Percentiles rank a stretch among this genome's conserved stretches.
Conservation (phyloP, 2,329 filamentous ascomycete species). For the Zasmidium angulare region DNA sequence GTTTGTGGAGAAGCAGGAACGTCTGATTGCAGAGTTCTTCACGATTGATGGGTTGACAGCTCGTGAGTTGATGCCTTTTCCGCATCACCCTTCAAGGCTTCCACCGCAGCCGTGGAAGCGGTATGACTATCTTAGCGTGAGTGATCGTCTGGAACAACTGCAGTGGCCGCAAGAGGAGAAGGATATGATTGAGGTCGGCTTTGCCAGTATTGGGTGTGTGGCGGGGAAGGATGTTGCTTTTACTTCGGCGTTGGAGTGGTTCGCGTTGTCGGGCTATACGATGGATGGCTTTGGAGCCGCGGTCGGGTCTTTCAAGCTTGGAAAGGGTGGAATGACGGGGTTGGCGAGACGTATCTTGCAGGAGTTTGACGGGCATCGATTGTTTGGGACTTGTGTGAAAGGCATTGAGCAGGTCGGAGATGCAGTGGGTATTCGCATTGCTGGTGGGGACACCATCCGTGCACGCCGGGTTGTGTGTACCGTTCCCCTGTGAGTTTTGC, state of each 20-base stretch:
- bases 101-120: slow-evolving; percentile 29
- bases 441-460: neutral
- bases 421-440: neutral
- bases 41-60: slow-evolving; percentile 33
- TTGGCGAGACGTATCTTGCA: neutral
- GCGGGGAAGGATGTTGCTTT: slow-evolving; percentile 26
- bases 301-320: slow-evolving; percentile 28
- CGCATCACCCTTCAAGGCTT: slow-evolving; percentile 34
- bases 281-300: slow-evolving; percentile 25
- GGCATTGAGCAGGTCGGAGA: neutral
- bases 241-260: slow-evolving; percentile 33
- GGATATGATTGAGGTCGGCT: slow-evolving; percentile 25
- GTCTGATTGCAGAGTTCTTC: slow-evolving; percentile 32
- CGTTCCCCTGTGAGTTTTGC: slow-evolving; percentile 16
- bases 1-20: slow-evolving; percentile 1
- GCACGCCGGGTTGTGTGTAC: slow-evolving; percentile 22
- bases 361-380: slow-evolving; percentile 2
- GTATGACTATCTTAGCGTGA: slow-evolving; percentile 32
- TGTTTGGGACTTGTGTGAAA: neutral
- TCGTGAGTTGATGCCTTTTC: slow-evolving; percentile 38
- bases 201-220: slow-evolving; percentile 20
- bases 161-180: slow-evolving; percentile 23
- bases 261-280: slow-evolving; percentile 30
- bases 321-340: slow-evolving; percentile 22
- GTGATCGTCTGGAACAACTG: slow-evolving; percentile 34